Base-by-base conservation (phyloP, 371 early-diverging fungal species). In the Apophysomyces elegans region DNA sequence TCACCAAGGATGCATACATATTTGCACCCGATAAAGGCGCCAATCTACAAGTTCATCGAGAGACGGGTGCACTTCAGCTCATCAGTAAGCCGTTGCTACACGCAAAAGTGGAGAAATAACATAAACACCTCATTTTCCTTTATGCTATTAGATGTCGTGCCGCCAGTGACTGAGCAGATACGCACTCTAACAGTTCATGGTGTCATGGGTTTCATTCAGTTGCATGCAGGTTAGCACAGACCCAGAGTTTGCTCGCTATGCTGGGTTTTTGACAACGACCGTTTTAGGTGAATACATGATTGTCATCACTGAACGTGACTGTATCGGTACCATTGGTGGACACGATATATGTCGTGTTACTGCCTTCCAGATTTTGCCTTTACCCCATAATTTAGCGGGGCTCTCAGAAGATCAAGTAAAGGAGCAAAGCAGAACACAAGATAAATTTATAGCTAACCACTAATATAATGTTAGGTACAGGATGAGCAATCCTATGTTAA, bases 321-420 rank as follows among this genome's bases (percentile, higher is more conserved):
- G 77, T 47, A 80, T 92, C 13, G 95, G 95, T 5, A 62, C 79
- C 8, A 74, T 89, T 26, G 74, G 75, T 8, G 86, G 84, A 9
- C 85, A 93, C 50, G 88, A 89, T 50, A 86, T 97, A 37, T 97
- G 88, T 78, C 83, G 83, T 41, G 80, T 94, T 18, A 85, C 88
- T 14, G 84, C 86, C 13, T 90, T 92, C 72, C 83, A 82, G 67
- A 81, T 96, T 37, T 71, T 94, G 38, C 91, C 94, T 8, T 78
- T 93, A 16, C 83, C 87, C 4, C 79, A 75, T n/a, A 81, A 82
- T 63, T 73, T 76, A 54, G 72, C 69, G 37, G 62, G 59, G 3
- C 62, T 62, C 32, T 41, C 70, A 7, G 61, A 62, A n/a, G 36
- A 56, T 1, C 67, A 67, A 58, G 67, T 67, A 58, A 21, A 43